Evolutionary conservation across 495 filamentous ascomycete species (phyloP), one percentile per base, ranked within the genome.

Genomic region (Trichoderma reesei): DNA sequence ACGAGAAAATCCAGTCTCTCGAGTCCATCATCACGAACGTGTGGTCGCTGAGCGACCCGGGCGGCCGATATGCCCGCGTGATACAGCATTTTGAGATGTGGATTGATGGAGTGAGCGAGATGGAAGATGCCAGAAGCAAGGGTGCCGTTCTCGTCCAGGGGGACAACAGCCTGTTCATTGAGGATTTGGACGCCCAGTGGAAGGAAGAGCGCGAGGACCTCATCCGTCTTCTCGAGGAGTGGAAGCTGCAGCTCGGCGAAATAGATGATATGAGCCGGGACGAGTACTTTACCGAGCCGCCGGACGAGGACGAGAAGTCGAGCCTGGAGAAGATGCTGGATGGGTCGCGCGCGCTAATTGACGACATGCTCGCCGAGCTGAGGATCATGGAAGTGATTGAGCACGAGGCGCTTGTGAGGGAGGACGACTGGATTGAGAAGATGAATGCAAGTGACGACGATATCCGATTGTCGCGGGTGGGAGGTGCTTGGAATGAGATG

Each of bases 1-100:
- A 81, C 14, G 78, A 78, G 65, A 79, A 78, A 65, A 70, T 86
- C 13, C 81, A 78, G 61, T 62, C 75, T 16, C 70, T 87, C n/a
- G 82, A 82, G 62, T 73, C 72, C 26, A 75, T 82, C 20, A 65
- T 85, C 3, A 75, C 71, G 8, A 79, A 79, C 51, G 68, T 83
- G 18, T 83, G 83, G 79, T 70, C 69, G 44, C 65, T 83, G 64
- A 72, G 78, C 48, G 81, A 83, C 56, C 66, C 73, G 0, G 77
- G 75, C 18, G 82, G 84, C 0, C 73, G 78, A 68, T 82, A 82
- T 67, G 70, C 68, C 56, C 75, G 77, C 44, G 68, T 81, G 3
- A 79, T 80, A 26, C 64, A 71, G 63, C 71, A 70, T 46, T 86
- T 85, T 70, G 82, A 82, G 69, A 71, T 64, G 48, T 86, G 84